These are phyloP conservation scores for Daldinia loculata DNA, from an alignment of 495 filamentous ascomycete species.

Conservation along the genomic window DNA sequence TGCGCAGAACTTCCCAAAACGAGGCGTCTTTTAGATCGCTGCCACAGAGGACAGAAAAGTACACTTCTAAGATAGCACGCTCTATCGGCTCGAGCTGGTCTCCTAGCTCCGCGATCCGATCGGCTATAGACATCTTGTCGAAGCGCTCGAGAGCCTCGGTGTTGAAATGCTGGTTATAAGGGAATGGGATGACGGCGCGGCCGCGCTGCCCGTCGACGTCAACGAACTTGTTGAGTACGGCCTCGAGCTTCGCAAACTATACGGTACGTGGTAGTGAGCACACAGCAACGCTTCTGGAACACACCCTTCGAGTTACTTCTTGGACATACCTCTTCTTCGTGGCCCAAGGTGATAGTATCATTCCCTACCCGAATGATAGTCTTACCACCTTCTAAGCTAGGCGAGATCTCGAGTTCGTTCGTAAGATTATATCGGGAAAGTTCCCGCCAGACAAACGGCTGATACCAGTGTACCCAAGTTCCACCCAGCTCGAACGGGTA, in stretches of 20 bases:
- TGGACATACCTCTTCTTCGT: neutral
- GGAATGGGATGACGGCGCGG: neutral
- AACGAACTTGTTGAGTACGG: neutral
- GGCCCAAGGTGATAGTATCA: neutral
- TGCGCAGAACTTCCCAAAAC: slow-evolving; percentile 1
- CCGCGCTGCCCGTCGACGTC: neutral
- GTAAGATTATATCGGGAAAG: neutral
- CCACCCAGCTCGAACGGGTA: neutral
- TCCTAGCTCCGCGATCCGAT: slow-evolving; percentile 8
- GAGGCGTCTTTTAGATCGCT: neutral
- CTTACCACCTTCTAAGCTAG: neutral
- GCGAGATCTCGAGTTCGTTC: neutral
- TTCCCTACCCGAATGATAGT: neutral
- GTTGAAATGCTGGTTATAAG: slow-evolving; percentile 17
- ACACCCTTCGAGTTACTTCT: neutral
- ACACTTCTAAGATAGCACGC: neutral
- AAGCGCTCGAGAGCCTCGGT: slow-evolving; percentile 43
- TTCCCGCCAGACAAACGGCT: neutral
- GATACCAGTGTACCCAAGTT: neutral
- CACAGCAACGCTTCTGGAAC: neutral
- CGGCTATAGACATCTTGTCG: slow-evolving; percentile 7
- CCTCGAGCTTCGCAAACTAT: neutral
- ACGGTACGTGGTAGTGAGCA: neutral
- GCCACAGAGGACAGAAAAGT: neutral
- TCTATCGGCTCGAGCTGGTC: neutral